These are phyloP conservation scores for Dothideomycetidae sp. DNA, from an alignment of 2,329 filamentous ascomycete genomes.

Conservation along the genomic window DNA sequence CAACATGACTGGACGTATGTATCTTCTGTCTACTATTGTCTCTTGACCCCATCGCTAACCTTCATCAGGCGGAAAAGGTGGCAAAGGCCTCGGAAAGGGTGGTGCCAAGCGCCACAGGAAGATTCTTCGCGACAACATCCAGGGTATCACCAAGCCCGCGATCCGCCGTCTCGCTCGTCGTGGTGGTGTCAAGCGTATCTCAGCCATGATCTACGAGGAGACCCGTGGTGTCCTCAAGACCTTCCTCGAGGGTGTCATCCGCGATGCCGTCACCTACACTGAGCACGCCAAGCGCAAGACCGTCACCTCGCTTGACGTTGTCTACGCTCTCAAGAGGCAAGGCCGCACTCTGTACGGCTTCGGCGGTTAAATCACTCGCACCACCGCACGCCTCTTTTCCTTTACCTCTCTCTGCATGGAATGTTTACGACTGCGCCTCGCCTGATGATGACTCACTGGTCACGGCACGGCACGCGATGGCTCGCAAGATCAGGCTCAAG, in stretches of 20 bases:
- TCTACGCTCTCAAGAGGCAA: slow-evolving; percentile 50
- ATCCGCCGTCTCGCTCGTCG: slow-evolving; percentile 96
- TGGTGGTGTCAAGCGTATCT: slow-evolving; percentile 99
- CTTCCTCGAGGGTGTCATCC: slow-evolving; percentile 70
- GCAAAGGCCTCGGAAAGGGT: slow-evolving; percentile 95
- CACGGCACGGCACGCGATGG: slow-evolving; percentile 6
- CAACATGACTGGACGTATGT: slow-evolving; percentile 40
- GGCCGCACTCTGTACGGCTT: slow-evolving; percentile 54
- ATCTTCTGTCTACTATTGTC: slow-evolving; percentile 11
- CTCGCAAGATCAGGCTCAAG: neutral
- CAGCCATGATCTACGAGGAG: slow-evolving; percentile 83
- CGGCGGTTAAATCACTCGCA: slow-evolving; percentile 40
- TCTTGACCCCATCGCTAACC: slow-evolving; percentile 30
- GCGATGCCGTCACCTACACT: slow-evolving; percentile 67
- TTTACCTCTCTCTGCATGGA: slow-evolving; percentile 19
- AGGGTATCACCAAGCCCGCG: slow-evolving; percentile 97
- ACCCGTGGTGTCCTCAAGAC: slow-evolving; percentile 71
- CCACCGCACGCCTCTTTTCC: slow-evolving; percentile 11
- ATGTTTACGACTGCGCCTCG: slow-evolving; percentile 19
- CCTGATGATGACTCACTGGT: slow-evolving; percentile 5
- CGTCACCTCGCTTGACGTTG: slow-evolving; percentile 48
- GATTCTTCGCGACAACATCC: slow-evolving; percentile 99
- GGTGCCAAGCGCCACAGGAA: slow-evolving; percentile 98
- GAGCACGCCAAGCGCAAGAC: slow-evolving; percentile 73
- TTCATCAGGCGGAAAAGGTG: slow-evolving; percentile 70